Conservation (phyloP, 2,329 filamentous ascomycete species). For the Penicillium freii region DNA sequence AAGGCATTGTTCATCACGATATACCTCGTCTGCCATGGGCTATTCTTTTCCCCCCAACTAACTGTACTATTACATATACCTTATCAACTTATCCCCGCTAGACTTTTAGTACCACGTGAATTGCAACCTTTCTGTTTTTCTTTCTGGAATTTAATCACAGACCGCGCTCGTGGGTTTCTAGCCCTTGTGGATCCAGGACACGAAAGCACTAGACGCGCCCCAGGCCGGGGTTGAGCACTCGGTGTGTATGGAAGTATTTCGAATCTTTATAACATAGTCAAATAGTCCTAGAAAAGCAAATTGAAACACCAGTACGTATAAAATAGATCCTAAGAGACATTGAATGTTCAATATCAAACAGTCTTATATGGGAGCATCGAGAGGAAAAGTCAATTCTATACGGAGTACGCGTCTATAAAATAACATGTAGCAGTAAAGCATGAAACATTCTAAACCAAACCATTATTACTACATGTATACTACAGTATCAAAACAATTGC, state of each 20-base stretch:
- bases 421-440: background rate
- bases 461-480: background rate
- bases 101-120: too few species aligned
- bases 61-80: background rate
- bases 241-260: background rate
- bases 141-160: background rate
- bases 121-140: background rate
- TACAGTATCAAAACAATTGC: background rate
- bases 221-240: background rate
- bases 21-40: background rate
- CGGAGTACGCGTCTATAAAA: background rate
- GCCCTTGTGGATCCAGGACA: constrained; percentile 6
- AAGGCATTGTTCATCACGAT: background rate
- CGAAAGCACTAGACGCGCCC: constrained; percentile 4
- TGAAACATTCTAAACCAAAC: background rate
- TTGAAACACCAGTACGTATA: background rate
- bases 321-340: background rate
- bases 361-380: too few species aligned
- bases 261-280: background rate
- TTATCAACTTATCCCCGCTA: too few species aligned
- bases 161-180: background rate
- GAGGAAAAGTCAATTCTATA: background rate
- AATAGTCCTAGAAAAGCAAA: background rate
- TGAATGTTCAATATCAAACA: background rate
- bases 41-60: background rate